Evolutionary conservation across 345 rosid species (phyloP).

Genomic region (Citrus maxima): DNA sequence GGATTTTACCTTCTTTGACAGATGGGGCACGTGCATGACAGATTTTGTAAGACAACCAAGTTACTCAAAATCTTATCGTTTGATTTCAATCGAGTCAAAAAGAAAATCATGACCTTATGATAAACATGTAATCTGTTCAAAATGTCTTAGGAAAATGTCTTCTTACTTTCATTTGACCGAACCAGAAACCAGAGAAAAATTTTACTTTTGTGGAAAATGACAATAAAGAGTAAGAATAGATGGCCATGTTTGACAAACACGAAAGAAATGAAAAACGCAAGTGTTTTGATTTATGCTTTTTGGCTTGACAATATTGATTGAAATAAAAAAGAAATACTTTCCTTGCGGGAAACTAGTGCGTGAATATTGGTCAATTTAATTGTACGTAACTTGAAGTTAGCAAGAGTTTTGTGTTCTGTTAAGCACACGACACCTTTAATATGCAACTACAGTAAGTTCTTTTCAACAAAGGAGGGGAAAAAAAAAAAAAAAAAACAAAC

Average conservation of each 20-base stretch:
- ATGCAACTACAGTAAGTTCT: background rate
- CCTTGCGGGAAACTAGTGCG: background rate
- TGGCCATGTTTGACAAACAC: background rate
- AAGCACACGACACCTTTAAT: background rate
- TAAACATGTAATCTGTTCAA: background rate
- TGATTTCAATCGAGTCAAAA: slow-evolving; percentile 5
- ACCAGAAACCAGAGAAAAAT: background rate
- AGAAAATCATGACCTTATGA: background rate
- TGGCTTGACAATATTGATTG: background rate
- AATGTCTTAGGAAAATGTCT: slow-evolving; percentile 12
- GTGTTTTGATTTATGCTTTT: background rate
- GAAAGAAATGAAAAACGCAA: too few species aligned
- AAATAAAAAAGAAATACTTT: background rate
- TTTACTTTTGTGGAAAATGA: slow-evolving; percentile 29
- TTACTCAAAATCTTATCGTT: slow-evolving; percentile 22
- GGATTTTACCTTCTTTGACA: slow-evolving; percentile 44
- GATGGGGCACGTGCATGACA: slow-evolving; percentile 57
- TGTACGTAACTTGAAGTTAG: background rate
- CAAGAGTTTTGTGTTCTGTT: background rate
- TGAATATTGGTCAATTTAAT: background rate
- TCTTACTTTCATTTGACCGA: slow-evolving; percentile 13
- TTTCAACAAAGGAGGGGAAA: background rate
- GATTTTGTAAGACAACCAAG: slow-evolving; percentile 30
- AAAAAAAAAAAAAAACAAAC: background rate
- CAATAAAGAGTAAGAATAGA: background rate